Base-by-base conservation (phyloP, 2,329 filamentous ascomycete species). In the Coleophoma eucalyptorum region DNA sequence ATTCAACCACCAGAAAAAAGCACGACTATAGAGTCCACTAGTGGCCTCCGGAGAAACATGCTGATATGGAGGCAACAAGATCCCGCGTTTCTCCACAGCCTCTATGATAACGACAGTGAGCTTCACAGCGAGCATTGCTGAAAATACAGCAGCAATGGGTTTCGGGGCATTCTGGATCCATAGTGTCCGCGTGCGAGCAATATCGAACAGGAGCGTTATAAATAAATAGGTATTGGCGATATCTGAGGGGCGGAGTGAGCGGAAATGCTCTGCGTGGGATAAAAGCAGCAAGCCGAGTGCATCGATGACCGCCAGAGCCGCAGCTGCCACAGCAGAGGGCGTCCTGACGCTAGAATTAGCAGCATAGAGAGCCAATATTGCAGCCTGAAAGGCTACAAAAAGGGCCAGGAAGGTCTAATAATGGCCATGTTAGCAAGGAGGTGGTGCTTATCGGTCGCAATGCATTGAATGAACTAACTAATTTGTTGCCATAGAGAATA, bases 1-100 rank as follows among this genome's bases (percentile, higher is more conserved):
- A 34, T 67, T 68, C 35, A 73, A 55, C 72, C 71, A 74, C 54
- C 65, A 66, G 49, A 71, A 68, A 34, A 72, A 58, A 18, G 64
- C 66, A 11, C 65, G 66, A 50, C 62, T 67, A 37, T 71, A 69
- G 7, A 73, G 56, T 13, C 72, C 70, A 51, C 69, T 69, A 0
- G 65, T 67, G 0, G 60, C 62, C 51, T 74, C 71, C 4, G 72
- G 70, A 7, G 67, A 66, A n/a, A 56, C 51, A 44, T 56, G 20
- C n/a, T 58, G 53, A 49, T 66, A 60, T 43, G 54, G 55, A 34
- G 55, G 50, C n/a, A 68, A 50, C 12, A 72, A 57, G 34, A 65
- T 64, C 2, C 52, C 41, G 8, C 64, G 59, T 60, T 75, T 76
- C 49, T 66, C 69, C 49, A 60, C 57, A 2, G 69, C 69, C 59